These are phyloP conservation scores for Musa beccarii DNA, from an alignment of 176 grass and related monocot species.

Conservation along the genomic window DNA sequence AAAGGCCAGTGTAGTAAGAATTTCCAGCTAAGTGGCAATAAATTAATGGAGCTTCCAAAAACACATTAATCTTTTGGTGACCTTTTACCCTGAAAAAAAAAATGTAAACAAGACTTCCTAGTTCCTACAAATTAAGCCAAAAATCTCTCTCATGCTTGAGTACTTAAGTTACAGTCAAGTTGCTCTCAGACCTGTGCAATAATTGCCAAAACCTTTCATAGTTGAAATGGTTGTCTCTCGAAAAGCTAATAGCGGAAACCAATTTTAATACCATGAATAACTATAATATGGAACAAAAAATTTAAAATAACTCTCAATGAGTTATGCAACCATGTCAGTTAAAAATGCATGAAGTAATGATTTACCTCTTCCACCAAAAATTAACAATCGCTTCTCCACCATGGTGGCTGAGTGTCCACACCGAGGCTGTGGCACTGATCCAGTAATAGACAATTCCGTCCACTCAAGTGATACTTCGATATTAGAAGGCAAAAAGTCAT, in stretches of 20 bases:
- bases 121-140: neutral
- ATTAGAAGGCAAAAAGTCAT: constrained; percentile 4
- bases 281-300: too few relatives aligned
- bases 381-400: constrained; percentile 88
- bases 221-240: neutral
- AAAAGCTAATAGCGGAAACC: neutral
- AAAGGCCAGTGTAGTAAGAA: neutral
- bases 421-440: constrained; percentile 64
- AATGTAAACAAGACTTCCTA: too few relatives aligned
- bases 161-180: neutral
- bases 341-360: neutral
- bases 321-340: neutral
- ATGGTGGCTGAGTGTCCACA: constrained; percentile 93
- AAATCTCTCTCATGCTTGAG: neutral
- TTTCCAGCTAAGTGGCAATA: neutral
- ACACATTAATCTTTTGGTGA: too few relatives aligned
- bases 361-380: constrained; percentile 94
- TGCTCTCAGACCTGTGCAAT: neutral
- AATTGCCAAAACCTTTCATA: neutral
- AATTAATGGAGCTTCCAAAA: neutral
- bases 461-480: constrained; percentile 74
- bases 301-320: neutral
- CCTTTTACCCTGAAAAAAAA: too few relatives aligned
- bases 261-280: neutral
- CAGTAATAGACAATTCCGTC: constrained; percentile 71